phyloP scores from a whole-genome alignment of 306 rosid species.

The Quillaja saponaria region DNA sequence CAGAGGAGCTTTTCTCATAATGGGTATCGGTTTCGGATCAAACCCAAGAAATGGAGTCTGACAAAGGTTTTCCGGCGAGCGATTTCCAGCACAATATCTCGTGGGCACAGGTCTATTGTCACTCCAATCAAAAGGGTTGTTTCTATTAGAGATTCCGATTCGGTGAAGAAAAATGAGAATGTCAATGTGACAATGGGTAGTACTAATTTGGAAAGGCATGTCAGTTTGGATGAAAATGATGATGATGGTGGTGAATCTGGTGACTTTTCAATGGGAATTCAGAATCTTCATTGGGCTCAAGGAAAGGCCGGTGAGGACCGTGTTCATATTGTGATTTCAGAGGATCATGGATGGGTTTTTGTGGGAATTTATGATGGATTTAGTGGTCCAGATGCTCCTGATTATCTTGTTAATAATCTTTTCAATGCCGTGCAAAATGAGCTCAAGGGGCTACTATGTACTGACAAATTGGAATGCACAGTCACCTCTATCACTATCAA shows the following conservation, averaged over 20 bases:
- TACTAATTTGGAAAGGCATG: slow-evolving; percentile 37
- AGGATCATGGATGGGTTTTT: slow-evolving; percentile 75
- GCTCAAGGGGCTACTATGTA: slow-evolving; percentile 52
- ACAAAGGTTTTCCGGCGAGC: slow-evolving; percentile 41
- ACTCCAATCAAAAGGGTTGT: slow-evolving; percentile 22
- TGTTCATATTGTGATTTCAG: slow-evolving; percentile 74
- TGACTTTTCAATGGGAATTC: slow-evolving; percentile 32
- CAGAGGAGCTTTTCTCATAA: slow-evolving; percentile 28
- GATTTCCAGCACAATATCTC: slow-evolving; percentile 23
- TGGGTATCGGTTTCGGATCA: slow-evolving; percentile 5
- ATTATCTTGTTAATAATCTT: slow-evolving; percentile 63
- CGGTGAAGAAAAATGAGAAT: slow-evolving; percentile 34
- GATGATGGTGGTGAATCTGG: slow-evolving; percentile 33
- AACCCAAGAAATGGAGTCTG: slow-evolving; percentile 31
- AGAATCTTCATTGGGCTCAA: slow-evolving; percentile 78
- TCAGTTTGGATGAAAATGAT: slow-evolving; percentile 23
- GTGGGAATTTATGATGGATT: slow-evolving; percentile 93
- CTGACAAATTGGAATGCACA: slow-evolving; percentile 30
- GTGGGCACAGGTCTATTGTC: slow-evolving; percentile 25
- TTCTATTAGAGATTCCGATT: slow-evolving; percentile 29
- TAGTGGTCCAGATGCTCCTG: slow-evolving; percentile 92
- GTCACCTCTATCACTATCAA: slow-evolving; percentile 6
- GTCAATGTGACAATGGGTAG: slow-evolving; percentile 30
- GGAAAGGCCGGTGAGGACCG: slow-evolving; percentile 90
- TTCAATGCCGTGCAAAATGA: slow-evolving; percentile 54